These are phyloP conservation scores for Pisolithus sp. DNA, from an alignment of 768 basidiomycete species.

Conservation along the genomic window DNA sequence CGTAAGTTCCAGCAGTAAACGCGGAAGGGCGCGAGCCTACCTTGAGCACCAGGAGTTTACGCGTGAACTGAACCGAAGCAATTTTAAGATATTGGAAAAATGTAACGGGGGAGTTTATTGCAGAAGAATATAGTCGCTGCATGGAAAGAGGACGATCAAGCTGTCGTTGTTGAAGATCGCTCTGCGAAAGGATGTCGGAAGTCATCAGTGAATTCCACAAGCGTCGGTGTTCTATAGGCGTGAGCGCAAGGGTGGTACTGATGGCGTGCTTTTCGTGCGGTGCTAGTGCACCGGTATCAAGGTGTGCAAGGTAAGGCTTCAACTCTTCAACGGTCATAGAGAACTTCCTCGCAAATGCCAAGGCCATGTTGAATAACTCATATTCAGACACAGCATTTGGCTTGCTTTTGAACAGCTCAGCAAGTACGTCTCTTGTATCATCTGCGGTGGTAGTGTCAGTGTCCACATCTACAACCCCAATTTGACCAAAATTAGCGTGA, in stretches of 20 bases:
- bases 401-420: conserved; percentile 41
- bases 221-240: conserved; percentile 36
- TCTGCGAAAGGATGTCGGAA: conserved; percentile 49
- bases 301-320: conserved; percentile 40
- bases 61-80: conserved; percentile 49
- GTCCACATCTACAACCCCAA: conserved; percentile 17
- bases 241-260: conserved; percentile 34
- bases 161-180: conserved; percentile 46
- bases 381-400: conserved; percentile 56
- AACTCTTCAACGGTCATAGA: conserved; percentile 34
- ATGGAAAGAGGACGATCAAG: conserved; percentile 49
- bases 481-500: conserved; percentile 34
- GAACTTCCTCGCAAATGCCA: conserved; percentile 37
- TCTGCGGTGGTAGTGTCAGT: conserved; percentile 27
- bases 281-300: conserved; percentile 53
- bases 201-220: conserved; percentile 61
- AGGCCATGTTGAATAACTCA: conserved; percentile 49
- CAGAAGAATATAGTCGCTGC: conserved; percentile 57
- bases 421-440: conserved; percentile 35
- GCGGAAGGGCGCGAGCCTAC: conserved; percentile 24
- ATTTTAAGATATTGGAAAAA: conserved; percentile 59
- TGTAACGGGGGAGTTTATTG: conserved; percentile 40
- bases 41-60: conserved; percentile 54
- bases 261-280: conserved; percentile 49
- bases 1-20: neutral